Conservation (phyloP, 2,329 filamentous ascomycete genomes). For the Zymoseptoria tritici region DNA sequence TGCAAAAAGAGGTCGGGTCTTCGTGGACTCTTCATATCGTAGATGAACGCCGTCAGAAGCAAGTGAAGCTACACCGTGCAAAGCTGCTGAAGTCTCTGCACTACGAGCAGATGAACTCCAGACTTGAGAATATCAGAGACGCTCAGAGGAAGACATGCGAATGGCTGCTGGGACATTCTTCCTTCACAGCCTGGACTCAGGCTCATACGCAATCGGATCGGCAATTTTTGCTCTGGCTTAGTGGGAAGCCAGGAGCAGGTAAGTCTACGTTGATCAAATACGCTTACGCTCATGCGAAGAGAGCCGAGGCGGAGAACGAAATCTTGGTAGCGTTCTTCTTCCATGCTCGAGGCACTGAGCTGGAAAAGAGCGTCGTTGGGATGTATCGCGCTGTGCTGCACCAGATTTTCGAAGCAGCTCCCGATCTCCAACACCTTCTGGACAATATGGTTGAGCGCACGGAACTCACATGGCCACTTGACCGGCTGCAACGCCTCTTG, state of each 20-base stretch:
- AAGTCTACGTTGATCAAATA: slow-evolving; percentile 33
- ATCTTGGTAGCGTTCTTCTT: slow-evolving; percentile 42
- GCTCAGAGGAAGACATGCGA: slow-evolving; percentile 34
- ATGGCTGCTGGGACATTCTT: too few relatives aligned
- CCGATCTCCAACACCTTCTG: too few relatives aligned
- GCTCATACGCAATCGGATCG: too few relatives aligned
- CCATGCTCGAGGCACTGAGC: slow-evolving; percentile 36
- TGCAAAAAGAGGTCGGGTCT: too few relatives aligned
- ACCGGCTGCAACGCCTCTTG: too few relatives aligned
- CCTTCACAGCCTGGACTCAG: too few relatives aligned
- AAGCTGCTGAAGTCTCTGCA: slow-evolving; percentile 8
- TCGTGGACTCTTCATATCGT: too few relatives aligned
- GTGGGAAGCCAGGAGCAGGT: slow-evolving; percentile 33
- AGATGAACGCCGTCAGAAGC: too few relatives aligned
- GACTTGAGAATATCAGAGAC: slow-evolving; percentile 30
- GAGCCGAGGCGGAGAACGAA: slow-evolving; percentile 8
- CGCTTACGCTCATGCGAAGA: slow-evolving; percentile 6
- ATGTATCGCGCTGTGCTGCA: slow-evolving; percentile 45
- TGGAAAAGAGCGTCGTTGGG: slow-evolving; percentile 41
- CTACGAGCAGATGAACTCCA: slow-evolving; percentile 35
- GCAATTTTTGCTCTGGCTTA: slow-evolving; percentile 33
- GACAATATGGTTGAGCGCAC: too few relatives aligned
- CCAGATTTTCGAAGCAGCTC: too few relatives aligned
- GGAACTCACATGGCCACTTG: too few relatives aligned
- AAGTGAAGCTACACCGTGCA: too few relatives aligned